Conservation (phyloP, 2,329 filamentous ascomycete genomes). For the Penicillium expansum region DNA sequence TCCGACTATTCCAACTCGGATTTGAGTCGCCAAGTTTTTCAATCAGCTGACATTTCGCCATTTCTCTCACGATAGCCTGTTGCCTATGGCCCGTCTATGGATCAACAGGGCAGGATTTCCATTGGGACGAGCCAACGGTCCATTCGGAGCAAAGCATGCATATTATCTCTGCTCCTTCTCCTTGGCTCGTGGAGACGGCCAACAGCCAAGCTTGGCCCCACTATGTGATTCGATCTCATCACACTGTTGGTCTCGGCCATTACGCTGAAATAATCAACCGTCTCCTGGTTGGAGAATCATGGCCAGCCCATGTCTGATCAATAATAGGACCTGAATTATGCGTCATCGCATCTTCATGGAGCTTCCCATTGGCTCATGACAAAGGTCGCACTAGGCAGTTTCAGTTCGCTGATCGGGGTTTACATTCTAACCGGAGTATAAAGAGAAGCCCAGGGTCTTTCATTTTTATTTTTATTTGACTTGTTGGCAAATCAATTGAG, state of each 20-base stretch:
- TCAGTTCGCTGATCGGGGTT: not conserved
- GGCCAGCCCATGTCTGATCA: slow-evolving; percentile 2
- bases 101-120: not conserved
- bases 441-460: slow-evolving; percentile 1
- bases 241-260: slow-evolving; percentile 11
- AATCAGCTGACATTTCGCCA: not conserved
- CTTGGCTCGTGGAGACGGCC: slow-evolving; percentile 3
- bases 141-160: not conserved
- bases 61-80: not conserved
- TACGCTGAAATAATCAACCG: slow-evolving; percentile 17
- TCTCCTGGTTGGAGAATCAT: slow-evolving; percentile 10
- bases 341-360: not conserved
- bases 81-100: not conserved
- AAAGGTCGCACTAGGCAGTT: not conserved
- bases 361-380: slow-evolving; percentile 7
- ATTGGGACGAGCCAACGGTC: not conserved
- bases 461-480: not conserved
- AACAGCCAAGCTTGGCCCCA: not conserved
- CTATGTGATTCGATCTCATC: not conserved
- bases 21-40: not conserved
- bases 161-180: not conserved
- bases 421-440: slow-evolving; percentile 5
- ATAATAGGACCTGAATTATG: not conserved
- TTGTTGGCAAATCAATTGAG: not conserved
- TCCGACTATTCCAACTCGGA: not conserved